Percentiles rank a stretch among this genome's conserved stretches.
Evolutionary conservation across 2,329 filamentous ascomycete species (phyloP).

Genomic region (Remersonia thermophila): DNA sequence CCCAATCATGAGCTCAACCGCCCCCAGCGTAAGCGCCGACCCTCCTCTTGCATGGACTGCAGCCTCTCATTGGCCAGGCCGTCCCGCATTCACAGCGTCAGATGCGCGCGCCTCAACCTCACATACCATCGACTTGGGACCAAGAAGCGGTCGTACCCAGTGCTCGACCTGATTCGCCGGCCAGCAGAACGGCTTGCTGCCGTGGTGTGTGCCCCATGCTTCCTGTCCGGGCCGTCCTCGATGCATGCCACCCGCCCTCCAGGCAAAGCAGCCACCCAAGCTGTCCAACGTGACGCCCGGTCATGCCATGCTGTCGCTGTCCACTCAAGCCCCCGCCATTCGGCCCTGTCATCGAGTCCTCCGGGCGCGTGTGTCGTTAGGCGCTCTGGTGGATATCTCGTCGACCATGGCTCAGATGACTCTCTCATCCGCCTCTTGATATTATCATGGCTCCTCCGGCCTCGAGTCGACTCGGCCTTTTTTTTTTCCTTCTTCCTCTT

Average conservation of each 20-base stretch:
- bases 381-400: slow-evolving; percentile 16
- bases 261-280: slow-evolving; percentile 3
- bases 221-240: slow-evolving; percentile 6
- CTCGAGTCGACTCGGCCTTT: slow-evolving; percentile 20
- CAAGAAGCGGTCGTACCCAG: slow-evolving; percentile 3
- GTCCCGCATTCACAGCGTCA: too few species aligned
- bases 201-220: slow-evolving; percentile 11
- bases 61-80: slow-evolving; percentile 14
- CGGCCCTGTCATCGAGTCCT: too few species aligned
- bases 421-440: slow-evolving; percentile 9
- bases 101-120: slow-evolving; percentile 20
- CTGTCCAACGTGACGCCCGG: slow-evolving; percentile 3
- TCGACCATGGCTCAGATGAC: slow-evolving; percentile 1
- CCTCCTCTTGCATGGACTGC: slow-evolving; percentile 5
- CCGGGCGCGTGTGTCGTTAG: slow-evolving; percentile 7
- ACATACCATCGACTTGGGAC: slow-evolving; percentile 14
- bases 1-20: slow-evolving; percentile 13
- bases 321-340: too few species aligned
- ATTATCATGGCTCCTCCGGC: slow-evolving; percentile 14
- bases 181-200: slow-evolving; percentile 5
- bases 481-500: slow-evolving; percentile 22
- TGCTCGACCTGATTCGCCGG: slow-evolving; percentile 14
- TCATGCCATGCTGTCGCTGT: slow-evolving; percentile 7
- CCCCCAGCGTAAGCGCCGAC: slow-evolving; percentile 18
- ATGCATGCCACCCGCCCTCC: slow-evolving; percentile 7